Conservation (phyloP, 495 filamentous ascomycete genomes). For the Penicillium maclennaniae region DNA sequence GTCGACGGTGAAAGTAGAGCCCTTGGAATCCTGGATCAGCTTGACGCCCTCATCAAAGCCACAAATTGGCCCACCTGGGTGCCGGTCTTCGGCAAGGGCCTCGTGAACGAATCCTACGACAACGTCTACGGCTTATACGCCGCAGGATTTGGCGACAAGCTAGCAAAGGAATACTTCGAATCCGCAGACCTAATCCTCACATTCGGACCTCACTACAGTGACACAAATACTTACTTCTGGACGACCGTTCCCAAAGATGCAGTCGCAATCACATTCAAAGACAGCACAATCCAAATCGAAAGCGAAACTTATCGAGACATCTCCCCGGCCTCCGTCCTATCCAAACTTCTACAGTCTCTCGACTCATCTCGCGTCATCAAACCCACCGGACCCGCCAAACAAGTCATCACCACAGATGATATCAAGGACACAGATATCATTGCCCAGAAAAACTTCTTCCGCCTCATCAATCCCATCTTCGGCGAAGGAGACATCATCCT, state of each 20-base stretch:
- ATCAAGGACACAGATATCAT: slow-evolving; percentile 18
- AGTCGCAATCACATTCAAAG: slow-evolving; percentile 27
- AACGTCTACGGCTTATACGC: slow-evolving; percentile 38
- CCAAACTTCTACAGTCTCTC: slow-evolving; percentile 16
- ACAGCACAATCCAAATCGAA: slow-evolving; percentile 28
- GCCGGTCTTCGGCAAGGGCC: slow-evolving; percentile 34
- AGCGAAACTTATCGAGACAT: slow-evolving; percentile 25
- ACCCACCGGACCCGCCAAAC: slow-evolving; percentile 13
- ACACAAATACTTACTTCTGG: slow-evolving; percentile 36
- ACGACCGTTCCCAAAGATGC: slow-evolving; percentile 25
- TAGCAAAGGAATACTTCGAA: slow-evolving; percentile 25
- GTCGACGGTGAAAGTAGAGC: slow-evolving; percentile 33
- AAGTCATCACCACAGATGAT: slow-evolving; percentile 4
- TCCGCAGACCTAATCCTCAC: slow-evolving; percentile 31
- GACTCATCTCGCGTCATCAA: slow-evolving; percentile 17
- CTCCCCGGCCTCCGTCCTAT: slow-evolving; percentile 16
- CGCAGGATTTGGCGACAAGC: slow-evolving; percentile 21
- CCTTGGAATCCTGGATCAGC: slow-evolving; percentile 23
- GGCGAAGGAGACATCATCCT: slow-evolving; percentile 36
- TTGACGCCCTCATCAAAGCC: slow-evolving; percentile 26
- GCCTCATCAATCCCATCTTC: slow-evolving; percentile 27
- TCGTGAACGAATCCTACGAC: slow-evolving; percentile 33
- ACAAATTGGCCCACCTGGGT: slow-evolving; percentile 34
- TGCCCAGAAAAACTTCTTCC: slow-evolving; percentile 32
- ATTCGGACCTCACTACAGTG: slow-evolving; percentile 33